Base-by-base conservation (phyloP, 371 early-diverging fungal species). In the Mortierella sp. region DNA sequence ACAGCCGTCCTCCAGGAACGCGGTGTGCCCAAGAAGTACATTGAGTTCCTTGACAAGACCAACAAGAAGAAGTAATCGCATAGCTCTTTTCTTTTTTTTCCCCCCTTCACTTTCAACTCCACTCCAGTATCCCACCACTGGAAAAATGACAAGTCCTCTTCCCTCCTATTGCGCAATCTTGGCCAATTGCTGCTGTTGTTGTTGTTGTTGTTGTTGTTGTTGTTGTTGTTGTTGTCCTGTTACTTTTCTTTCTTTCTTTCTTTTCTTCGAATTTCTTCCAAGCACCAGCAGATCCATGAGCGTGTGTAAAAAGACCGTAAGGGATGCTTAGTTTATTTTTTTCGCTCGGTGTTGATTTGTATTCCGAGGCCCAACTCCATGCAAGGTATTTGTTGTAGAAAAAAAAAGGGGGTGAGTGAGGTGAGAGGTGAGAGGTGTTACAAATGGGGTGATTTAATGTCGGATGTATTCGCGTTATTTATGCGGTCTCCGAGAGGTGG, bases 21-120 rank as follows among this genome's bases (percentile, higher is more conserved):
- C 74, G 93, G 94, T 46, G 90, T 91, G 4, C 93, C 93, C 24
- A 91, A 91, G 63, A 88, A 89, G 68, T 90, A 87, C 79, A 90
- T 94, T 48, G 92, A 89, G 38, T 84, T 91, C 5, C 75, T 90
- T 48, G 95, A 94, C 77, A 94, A 93, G 82, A 93, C 93, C 12
- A 49, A 81, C 44, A 83, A 77, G 71, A 86, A 86, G 56, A 89
- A 89, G 44, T 80, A 63, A 79, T 32, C 21, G 14, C 11, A 21
- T 29, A 18, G 58, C 24, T 29, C 46, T 3, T 24, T 75, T 51
- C 54, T 38, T 49, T 75, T 55, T n/a, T 24, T 51, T 32, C 11
- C 1, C 11, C 1, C 12, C 51, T 16, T 4, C 27, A 29, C 54
- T 8, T 56, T 41, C 46, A 29, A 70, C 41, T 38, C 43, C 48